A percentile compares a stretch with the other conserved stretches of the same genome.
phyloP scores from a whole-genome alignment of 352 stramenopile genomes.

The Hyaloperonospora brassicae region DNA sequence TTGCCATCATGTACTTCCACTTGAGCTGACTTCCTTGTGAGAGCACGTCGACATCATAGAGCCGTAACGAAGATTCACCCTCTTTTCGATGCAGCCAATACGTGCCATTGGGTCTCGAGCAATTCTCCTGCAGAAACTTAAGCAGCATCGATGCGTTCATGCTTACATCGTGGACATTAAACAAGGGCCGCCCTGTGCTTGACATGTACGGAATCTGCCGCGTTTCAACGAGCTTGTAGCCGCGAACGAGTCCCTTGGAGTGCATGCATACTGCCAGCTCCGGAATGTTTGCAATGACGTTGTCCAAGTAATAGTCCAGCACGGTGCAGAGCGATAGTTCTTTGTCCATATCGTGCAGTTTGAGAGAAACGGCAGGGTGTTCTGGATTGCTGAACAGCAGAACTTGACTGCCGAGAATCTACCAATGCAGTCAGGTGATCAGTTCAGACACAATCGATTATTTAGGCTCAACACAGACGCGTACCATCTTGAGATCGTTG shows the following conservation, averaged over 20 bases:
- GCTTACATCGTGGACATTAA: constrained; percentile 81
- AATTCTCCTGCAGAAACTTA: constrained; percentile 83
- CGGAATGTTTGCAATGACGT: constrained; percentile 83
- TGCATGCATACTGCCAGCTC: constrained; percentile 84
- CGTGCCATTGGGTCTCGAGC: constrained; percentile 68
- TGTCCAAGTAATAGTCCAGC: constrained; percentile 84
- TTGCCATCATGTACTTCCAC: constrained; percentile 89
- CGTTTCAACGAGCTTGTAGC: constrained; percentile 81
- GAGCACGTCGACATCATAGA: constrained; percentile 80
- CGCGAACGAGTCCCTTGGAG: constrained; percentile 73
- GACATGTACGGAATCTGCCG: constrained; percentile 79
- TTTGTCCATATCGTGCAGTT: constrained; percentile 81
- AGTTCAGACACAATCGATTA: neutral
- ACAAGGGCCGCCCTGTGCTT: constrained; percentile 44
- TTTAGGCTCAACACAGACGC: neutral
- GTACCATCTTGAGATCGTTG: constrained; percentile 80
- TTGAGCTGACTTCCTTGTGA: constrained; percentile 80
- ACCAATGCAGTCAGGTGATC: neutral
- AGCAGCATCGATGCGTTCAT: constrained; percentile 82
- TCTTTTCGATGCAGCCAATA: constrained; percentile 80
- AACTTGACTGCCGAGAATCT: constrained; percentile 78
- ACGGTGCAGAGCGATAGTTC: constrained; percentile 76
- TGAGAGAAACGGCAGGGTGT: constrained; percentile 73
- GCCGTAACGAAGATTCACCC: constrained; percentile 64
- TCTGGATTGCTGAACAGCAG: constrained; percentile 80